phyloP scores from a whole-genome alignment of 139 green algal genomes.

The Micractinium conductrix region DNA sequence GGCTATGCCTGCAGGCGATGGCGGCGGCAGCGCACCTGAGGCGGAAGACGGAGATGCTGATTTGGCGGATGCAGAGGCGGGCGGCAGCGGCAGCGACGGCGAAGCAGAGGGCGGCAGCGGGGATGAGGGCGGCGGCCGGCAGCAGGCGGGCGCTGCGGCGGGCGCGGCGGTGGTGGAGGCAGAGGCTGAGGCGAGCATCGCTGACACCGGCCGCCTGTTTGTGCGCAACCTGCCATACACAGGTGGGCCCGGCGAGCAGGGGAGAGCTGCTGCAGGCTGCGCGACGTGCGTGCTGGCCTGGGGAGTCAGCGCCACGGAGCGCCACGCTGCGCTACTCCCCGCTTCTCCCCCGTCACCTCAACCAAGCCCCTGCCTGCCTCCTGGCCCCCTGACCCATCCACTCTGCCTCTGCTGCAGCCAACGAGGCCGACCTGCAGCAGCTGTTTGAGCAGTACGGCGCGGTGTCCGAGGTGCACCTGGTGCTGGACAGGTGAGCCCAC shows the following conservation, averaged over 20 bases:
- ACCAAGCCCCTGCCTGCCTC: not conserved
- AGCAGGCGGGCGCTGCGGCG: constrained; percentile 8
- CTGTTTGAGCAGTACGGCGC: constrained; percentile 82
- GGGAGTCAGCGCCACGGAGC: no score
- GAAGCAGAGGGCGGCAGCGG: not conserved
- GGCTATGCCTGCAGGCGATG: constrained; percentile 8
- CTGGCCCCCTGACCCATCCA: not conserved
- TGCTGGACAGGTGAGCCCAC: constrained; percentile 79
- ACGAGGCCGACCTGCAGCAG: constrained; percentile 85
- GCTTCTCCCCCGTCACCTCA: not conserved
- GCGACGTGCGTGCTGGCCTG: not conserved
- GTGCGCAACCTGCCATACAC: constrained; percentile 94
- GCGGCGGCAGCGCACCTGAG: constrained; percentile 26
- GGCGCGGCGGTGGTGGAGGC: not conserved
- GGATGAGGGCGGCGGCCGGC: not conserved
- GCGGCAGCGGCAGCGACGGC: not conserved
- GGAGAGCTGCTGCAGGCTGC: no score
- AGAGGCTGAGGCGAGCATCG: constrained; percentile 40
- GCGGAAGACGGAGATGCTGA: not conserved
- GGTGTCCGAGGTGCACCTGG: constrained; percentile 90
- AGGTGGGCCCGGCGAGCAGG: not conserved
- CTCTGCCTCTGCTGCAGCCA: constrained; percentile 49
- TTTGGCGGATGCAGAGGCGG: not conserved
- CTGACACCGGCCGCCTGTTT: constrained; percentile 89
- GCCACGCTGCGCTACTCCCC: not conserved